Evolutionary conservation across 352 stramenopile species (phyloP), one percentile per base, ranked within the genome.

Genomic region (Phytopythium delawarense): DNA sequence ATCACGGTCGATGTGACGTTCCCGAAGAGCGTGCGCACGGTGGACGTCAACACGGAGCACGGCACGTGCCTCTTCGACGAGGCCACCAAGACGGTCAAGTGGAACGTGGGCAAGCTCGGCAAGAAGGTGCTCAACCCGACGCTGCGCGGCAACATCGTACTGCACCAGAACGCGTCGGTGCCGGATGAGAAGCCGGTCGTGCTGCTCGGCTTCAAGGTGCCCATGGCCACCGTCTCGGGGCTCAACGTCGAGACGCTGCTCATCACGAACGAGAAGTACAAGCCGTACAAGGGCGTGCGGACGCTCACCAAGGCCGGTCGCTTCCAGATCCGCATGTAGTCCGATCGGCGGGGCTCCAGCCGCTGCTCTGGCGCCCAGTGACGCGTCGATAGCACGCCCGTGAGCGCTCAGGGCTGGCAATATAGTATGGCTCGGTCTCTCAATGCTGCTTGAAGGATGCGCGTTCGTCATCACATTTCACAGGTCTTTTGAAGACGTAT

Each of bases 261-360:
- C 46, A 84, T 99, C 54, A 95, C 88, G 34, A 98, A 98, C 70
- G 97, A 99, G 76, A 92, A 91, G 62, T 99, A 99, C 79, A 96
- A 96, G 65, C 97, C 96, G 9, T 99, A 99, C 87, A 99, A 99
- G 84, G 97, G 96, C 35, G 96, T 99, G 52, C 87, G 96, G 59
- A 98, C 97, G 54, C 91, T 99, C 66, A 97, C 96, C 35, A 98
- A 98, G 71, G 92, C 93, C 60, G 96, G 96, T 0, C 86, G 93
- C 40, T 98, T 98, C 82, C 94, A 98, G 83, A 97, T 98, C 72
- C 90, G 93, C 63, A 97, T 87, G 81, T 97, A 78, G 55, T 62
- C 46, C 15, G 39, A 28, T 57, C 67, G 52, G 40, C 8, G 25
- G 18, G 48, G n/a, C 21, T 32, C 46, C 15, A 52, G 46, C 35